Base-by-base conservation (phyloP, 2,329 filamentous ascomycete species). In the Claviceps sp. region DNA sequence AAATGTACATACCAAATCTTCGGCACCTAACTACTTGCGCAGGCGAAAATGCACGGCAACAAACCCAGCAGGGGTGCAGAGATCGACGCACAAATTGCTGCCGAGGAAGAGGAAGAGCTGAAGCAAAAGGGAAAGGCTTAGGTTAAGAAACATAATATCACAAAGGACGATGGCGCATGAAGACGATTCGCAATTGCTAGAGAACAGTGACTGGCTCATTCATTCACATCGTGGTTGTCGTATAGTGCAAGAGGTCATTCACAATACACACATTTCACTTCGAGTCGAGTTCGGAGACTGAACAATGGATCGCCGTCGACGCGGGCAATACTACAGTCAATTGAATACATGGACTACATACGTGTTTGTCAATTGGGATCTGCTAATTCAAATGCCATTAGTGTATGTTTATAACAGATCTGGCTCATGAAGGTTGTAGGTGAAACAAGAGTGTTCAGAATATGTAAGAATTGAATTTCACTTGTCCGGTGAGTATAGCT, bases 381-480 rank as follows among this genome's bases (percentile, higher is more conserved):
- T 49, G 39, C 19, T 41, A 4, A 30, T 6, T 19, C 8, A 14
- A 34, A 8, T 19, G 26, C 16, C 4, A 24, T 49, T 49, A 49
- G 47, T 19, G 19, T 13, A 11, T 11, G 13, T 16, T 6, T 7
- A 2, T 19, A 2, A 47, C 11, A 30, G 13, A 37, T 17, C 11
- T 37, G 7, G 6, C 13, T 37, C 13, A 16, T 22, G 2, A 16
- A 38, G 2, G 2, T 26, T 22, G 38, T 39, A 10, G 61, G 68
- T 46, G 48, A 19, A 34, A 34, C 24, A 53, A 45, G 45, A 44
- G 45, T 52, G 54, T 57, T 95, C 89, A 95, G 89, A 88, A 95
- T 95, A 95, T 95, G 89, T 95, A 95, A 95, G 89, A 91, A 81
- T 66, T 83, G 72, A 89, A 87, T 94, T 86, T 95, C 89, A 95